phyloP scores from a whole-genome alignment of 1,284 basidiomycete species.

The Exsudoporus floridanus region DNA sequence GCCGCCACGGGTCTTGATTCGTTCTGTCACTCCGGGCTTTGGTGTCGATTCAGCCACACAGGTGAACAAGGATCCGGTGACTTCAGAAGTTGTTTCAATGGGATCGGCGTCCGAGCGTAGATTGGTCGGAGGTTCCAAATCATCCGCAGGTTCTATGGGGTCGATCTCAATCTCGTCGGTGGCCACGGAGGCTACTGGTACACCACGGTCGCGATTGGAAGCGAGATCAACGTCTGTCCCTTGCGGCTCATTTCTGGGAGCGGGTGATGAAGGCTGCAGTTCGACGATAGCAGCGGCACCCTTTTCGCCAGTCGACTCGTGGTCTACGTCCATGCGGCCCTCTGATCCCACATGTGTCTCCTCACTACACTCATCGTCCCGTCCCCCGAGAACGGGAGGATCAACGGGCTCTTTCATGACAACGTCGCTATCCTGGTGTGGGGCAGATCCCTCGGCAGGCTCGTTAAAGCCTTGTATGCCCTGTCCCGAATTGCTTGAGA shows the following conservation, averaged over 20 bases:
- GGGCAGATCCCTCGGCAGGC: neutral
- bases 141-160: constrained; percentile 38
- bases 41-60: constrained; percentile 18
- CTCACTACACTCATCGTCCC: constrained; percentile 13
- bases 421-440: neutral
- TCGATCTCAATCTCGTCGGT: constrained; percentile 23
- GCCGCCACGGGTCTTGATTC: constrained; percentile 41
- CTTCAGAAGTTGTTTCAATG: constrained; percentile 29
- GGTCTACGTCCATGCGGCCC: constrained; percentile 20
- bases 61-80: neutral
- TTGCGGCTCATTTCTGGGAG: neutral
- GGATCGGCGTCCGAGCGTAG: constrained; percentile 19
- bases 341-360: constrained; percentile 24
- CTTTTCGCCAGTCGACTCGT: constrained; percentile 5
- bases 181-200: neutral
- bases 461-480: neutral
- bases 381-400: neutral
- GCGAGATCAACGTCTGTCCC: neutral
- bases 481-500: neutral
- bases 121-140: constrained; percentile 15
- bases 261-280: neutral
- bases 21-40: constrained; percentile 33
- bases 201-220: neutral
- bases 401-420: constrained; percentile 6
- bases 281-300: neutral